Evolutionary conservation across 257 asterid genomes (phyloP).

Genomic region (Penstemon eatonii): DNA sequence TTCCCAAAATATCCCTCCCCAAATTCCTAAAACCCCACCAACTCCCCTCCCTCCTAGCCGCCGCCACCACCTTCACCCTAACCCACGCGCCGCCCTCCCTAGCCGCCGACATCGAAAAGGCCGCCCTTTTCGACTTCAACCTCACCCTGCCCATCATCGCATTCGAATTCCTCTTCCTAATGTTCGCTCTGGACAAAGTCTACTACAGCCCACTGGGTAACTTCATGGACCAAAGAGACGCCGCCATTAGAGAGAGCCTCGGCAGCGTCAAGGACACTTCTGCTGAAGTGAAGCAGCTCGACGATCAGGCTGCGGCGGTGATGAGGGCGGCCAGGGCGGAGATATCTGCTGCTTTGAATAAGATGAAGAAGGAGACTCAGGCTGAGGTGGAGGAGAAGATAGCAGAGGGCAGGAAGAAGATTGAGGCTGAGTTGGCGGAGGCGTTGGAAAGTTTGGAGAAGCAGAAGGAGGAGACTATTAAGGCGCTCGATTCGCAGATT

Average conservation of each 20-base stretch:
- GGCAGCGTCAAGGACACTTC: slow-evolving; percentile 90
- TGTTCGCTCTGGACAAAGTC: slow-evolving; percentile 88
- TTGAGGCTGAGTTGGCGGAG: slow-evolving; percentile 83
- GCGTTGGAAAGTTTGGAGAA: slow-evolving; percentile 67
- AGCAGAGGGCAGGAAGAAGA: slow-evolving; percentile 78
- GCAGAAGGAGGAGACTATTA: slow-evolving; percentile 80
- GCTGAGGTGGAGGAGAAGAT: slow-evolving; percentile 74
- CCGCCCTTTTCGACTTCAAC: slow-evolving; percentile 82
- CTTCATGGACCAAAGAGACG: slow-evolving; percentile 92
- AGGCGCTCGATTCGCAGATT: slow-evolving; percentile 84
- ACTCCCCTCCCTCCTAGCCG: slow-evolving; percentile 54
- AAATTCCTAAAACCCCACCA: slow-evolving; percentile 43
- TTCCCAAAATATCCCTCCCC: slow-evolving; percentile 51
- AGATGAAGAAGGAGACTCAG: slow-evolving; percentile 96
- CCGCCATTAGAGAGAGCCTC: slow-evolving; percentile 67
- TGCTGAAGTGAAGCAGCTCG: slow-evolving; percentile 79
- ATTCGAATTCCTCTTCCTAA: slow-evolving; percentile 67
- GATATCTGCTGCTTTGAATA: slow-evolving; percentile 79
- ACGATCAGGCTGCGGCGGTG: slow-evolving; percentile 72
- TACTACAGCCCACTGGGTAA: slow-evolving; percentile 81
- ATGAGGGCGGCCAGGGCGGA: slow-evolving; percentile 95
- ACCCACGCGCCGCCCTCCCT: slow-evolving; percentile 72
- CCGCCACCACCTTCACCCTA: slow-evolving; percentile 57
- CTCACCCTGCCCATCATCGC: slow-evolving; percentile 85
- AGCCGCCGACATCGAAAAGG: slow-evolving; percentile 77